Evolutionary conservation across 495 filamentous ascomycete genomes (phyloP).

Genomic region (Astrothelium macrocarpum): DNA sequence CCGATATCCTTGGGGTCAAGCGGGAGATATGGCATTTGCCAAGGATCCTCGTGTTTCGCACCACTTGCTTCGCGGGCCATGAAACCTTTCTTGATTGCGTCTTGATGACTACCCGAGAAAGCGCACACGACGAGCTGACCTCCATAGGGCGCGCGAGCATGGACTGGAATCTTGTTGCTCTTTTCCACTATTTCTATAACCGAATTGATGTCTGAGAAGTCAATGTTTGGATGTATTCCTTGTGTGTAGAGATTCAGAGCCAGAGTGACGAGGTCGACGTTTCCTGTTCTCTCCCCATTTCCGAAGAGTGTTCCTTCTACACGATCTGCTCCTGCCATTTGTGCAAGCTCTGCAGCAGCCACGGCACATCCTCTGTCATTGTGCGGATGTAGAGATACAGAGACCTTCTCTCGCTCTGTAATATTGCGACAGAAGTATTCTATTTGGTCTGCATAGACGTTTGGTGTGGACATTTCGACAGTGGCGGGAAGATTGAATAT

Average conservation of each 20-base stretch:
- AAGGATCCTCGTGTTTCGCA: constrained; percentile 50
- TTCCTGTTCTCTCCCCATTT: constrained; percentile 92
- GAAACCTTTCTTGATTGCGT: constrained; percentile 98
- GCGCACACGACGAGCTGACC: constrained; percentile 82
- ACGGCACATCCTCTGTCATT: constrained; percentile 89
- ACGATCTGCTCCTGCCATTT: constrained; percentile 94
- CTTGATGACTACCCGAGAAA: constrained; percentile 88
- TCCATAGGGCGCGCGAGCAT: constrained; percentile 80
- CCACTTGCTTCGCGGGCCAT: constrained; percentile 52
- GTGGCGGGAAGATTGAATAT: constrained; percentile 98
- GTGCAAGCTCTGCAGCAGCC: constrained; percentile 82
- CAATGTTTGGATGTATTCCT: constrained; percentile 73
- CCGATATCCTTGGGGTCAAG: constrained; percentile 91
- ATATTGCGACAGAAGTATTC: constrained; percentile 86
- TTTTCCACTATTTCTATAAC: constrained; percentile 87
- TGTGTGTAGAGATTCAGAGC: constrained; percentile 95
- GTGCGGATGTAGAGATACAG: constrained; percentile 80
- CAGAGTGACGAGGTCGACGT: constrained; percentile 91
- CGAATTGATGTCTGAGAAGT: constrained; percentile 82
- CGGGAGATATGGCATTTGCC: constrained; percentile 82
- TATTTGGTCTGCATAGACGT: constrained; percentile 93
- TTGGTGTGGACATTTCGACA: constrained; percentile 92
- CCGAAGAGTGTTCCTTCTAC: constrained; percentile 95
- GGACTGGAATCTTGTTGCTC: constrained; percentile 90
- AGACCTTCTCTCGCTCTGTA: constrained; percentile 68